Conservation (phyloP, 2,329 filamentous ascomycete species). For the Epichloe festucae region DNA sequence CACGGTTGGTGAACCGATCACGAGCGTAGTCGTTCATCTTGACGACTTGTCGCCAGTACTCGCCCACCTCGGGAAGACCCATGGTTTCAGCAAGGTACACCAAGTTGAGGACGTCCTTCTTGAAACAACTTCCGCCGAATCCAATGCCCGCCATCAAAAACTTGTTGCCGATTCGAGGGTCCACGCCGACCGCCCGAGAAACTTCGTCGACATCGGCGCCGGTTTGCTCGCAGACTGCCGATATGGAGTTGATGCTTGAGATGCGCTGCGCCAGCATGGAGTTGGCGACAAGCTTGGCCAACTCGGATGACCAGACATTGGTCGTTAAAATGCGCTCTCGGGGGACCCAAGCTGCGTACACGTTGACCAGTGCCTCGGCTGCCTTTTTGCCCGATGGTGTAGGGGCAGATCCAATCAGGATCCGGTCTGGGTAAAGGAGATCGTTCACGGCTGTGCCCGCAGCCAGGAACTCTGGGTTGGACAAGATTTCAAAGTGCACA, state of each 20-base stretch:
- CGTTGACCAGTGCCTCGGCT: conserved; percentile 46
- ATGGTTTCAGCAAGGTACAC: conserved; percentile 61
- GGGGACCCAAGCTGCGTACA: conserved; percentile 65
- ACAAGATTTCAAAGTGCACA: conserved; percentile 60
- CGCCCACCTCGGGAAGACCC: conserved; percentile 55
- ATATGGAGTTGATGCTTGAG: conserved; percentile 68
- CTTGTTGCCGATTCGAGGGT: conserved; percentile 57
- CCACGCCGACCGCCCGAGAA: conserved; percentile 51
- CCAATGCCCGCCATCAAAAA: conserved; percentile 65
- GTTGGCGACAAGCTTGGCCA: conserved; percentile 68
- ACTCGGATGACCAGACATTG: conserved; percentile 65
- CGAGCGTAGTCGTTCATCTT: conserved; percentile 67
- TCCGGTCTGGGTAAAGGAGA: conserved; percentile 56
- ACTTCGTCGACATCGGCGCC: conserved; percentile 68
- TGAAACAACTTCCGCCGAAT: conserved; percentile 72
- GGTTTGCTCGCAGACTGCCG: conserved; percentile 65
- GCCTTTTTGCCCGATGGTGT: conserved; percentile 48
- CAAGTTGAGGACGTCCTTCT: conserved; percentile 65
- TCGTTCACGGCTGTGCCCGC: conserved; percentile 65
- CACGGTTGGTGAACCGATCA: conserved; percentile 51
- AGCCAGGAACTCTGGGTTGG: conserved; percentile 71
- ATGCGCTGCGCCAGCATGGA: conserved; percentile 71
- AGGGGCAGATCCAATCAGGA: conserved; percentile 58
- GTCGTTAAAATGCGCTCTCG: conserved; percentile 54
- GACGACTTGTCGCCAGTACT: conserved; percentile 64